Conservation (phyloP, 768 basidiomycete species). For the Lentinula sp. region DNA sequence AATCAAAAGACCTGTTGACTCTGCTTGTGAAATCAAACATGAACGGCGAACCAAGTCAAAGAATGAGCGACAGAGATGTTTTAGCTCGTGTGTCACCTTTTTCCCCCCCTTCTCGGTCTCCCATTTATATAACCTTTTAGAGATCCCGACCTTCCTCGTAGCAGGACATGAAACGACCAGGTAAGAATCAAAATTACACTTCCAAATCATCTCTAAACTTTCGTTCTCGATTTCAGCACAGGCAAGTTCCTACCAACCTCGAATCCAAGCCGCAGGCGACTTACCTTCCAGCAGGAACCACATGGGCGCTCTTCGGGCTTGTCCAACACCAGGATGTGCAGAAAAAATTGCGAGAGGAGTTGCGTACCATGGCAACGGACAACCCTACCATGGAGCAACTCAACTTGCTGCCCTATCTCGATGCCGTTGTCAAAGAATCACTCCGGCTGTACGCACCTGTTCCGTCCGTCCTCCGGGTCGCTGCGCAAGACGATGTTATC, state of each 20-base stretch:
- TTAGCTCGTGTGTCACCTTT: slow-evolving; percentile 30
- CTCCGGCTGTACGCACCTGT: slow-evolving; percentile 37
- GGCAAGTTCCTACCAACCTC: neutral
- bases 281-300: slow-evolving; percentile 13
- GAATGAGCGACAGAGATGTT: slow-evolving; percentile 59
- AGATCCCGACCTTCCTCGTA: slow-evolving; percentile 38
- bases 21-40: slow-evolving; percentile 61
- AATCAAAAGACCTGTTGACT: slow-evolving; percentile 50
- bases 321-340: slow-evolving; percentile 31
- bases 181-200: neutral
- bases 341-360: slow-evolving; percentile 37
- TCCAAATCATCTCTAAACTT: neutral
- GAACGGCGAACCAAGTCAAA: slow-evolving; percentile 50
- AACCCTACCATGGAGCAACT: slow-evolving; percentile 47
- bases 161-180: slow-evolving; percentile 39
- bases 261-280: neutral
- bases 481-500: slow-evolving; percentile 28
- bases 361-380: slow-evolving; percentile 29
- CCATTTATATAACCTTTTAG: slow-evolving; percentile 13
- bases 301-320: slow-evolving; percentile 42
- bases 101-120: neutral
- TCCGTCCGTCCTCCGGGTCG: slow-evolving; percentile 20
- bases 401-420: slow-evolving; percentile 44
- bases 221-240: neutral
- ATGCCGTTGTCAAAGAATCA: slow-evolving; percentile 36